These are phyloP conservation scores for Amylocarpus encephaloides DNA, from an alignment of 2,329 filamentous ascomycete genomes.

Conservation along the genomic window DNA sequence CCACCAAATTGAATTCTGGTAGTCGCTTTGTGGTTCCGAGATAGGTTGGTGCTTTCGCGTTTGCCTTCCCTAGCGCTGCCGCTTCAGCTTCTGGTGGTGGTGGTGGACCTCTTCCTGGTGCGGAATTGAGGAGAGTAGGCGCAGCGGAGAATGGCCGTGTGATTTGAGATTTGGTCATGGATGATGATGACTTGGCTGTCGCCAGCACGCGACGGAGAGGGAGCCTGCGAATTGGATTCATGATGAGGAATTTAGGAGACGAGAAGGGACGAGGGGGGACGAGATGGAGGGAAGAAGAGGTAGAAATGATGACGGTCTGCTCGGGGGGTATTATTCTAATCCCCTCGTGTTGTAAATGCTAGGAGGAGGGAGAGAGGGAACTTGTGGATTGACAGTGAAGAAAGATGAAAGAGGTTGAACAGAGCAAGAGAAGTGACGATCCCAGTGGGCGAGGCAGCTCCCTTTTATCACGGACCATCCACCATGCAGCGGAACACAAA, in stretches of 20 bases:
- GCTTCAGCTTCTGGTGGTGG: constrained; percentile 14
- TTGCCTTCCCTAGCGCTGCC: constrained; percentile 7
- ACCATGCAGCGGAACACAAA: too few relatives aligned
- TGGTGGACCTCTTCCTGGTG: constrained; percentile 4
- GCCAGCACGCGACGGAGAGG: neutral
- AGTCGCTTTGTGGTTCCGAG: constrained; percentile 23
- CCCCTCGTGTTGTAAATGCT: too few relatives aligned
- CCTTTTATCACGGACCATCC: too few relatives aligned
- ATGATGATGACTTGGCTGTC: neutral
- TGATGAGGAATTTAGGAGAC: neutral
- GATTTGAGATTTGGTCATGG: neutral
- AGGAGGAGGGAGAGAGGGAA: too few relatives aligned
- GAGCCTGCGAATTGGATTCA: neutral
- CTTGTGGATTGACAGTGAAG: too few relatives aligned
- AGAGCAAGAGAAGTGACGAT: too few relatives aligned
- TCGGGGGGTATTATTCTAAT: too few relatives aligned
- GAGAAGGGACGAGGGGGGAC: too few relatives aligned
- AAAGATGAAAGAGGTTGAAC: too few relatives aligned
- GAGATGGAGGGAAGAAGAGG: too few relatives aligned
- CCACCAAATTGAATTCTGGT: constrained; percentile 60
- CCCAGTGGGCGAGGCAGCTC: too few relatives aligned
- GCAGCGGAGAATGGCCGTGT: neutral
- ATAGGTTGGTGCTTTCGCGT: neutral
- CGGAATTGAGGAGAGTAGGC: neutral
- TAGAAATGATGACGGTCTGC: too few relatives aligned